Base-by-base conservation (phyloP, 2,329 filamentous ascomycete species). In the Spiromastix sp. region DNA sequence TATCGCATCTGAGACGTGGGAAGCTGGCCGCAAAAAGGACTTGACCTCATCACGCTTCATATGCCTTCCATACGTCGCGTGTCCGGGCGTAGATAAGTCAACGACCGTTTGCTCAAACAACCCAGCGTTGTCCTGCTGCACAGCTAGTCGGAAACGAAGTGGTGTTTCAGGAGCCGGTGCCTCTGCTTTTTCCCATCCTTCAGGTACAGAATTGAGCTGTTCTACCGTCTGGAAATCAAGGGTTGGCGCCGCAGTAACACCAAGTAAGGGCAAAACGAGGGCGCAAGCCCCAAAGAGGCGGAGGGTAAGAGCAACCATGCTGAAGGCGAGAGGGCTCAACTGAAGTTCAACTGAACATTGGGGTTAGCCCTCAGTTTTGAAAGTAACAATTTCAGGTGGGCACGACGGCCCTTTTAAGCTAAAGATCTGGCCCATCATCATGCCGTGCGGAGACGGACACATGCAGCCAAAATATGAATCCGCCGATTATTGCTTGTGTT, bases 31-130 rank as follows among this genome's bases (percentile, higher is more conserved):
- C 25, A 77, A 58, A 36, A 72, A 62, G 1, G 61, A 57, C 19
- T 68, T 68, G 22, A 81, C 54, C 46, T 80, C 67, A 21, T 76
- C 66, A n/a, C 70, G 68, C 38, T 68, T 74, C 56, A 82, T 57
- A 47, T 81, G 73, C 45, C 68, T 61, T 22, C 78, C 77, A 50
- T 82, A 82, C 13, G 58, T 62, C 2, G 64, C 55, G 44, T 77
- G 67, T 18, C 62, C 64, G 1, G 78, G 78, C 1, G 72, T 74
- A 1, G 78, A 79, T 19, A 81, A 64, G 27, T 77, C 70, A 37
- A 77, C 63, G 7, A 79, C 65, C 5, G 60, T 66, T 47, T 73
- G 65, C 50, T 81, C 74, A 36, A 81, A 70, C 4, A 66, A 54
- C 2, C 52, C 58, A 24, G 63, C 50, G 29, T 66, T 66, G 15